Base-by-base conservation (phyloP, 805 yeast species). In the Saturnispora galanensis region DNA sequence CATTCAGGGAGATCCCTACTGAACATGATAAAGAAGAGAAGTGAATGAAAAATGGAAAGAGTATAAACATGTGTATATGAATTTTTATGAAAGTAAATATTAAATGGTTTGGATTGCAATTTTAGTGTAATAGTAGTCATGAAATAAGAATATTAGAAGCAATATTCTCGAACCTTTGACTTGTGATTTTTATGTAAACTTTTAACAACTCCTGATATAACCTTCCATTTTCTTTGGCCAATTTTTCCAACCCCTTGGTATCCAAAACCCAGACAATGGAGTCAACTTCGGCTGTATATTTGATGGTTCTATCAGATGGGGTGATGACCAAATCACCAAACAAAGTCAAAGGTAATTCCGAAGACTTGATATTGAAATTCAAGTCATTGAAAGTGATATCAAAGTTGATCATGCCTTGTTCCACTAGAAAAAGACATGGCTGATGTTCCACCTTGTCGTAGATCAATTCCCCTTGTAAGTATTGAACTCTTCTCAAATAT, bases 101-200 rank as follows among this genome's bases (percentile, higher is more conserved):
- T 35, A 21, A 21, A 21, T 21, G 26, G 26, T 21, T 21, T 21
- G 26, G 26, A 21, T 21, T 21, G 26, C 26, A 21, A 21, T 21
- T 21, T 21, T 21, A 21, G 6, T 21, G 26, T 21, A 8, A 6
- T 21, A 5, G 8, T 21, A 6, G 26, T 21, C 26, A 52, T 26
- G 62, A 57, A 8, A 86, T 77, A 41, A 85, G 67, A 18, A 88
- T 73, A 57, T 84, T 85, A 3, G 93, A 86, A 3, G 90, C 74
- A 51, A 87, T 67, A 26, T 84, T 76, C 48, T 79, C 85, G 53
- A 82, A 81, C 50, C 96, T 67, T 54, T 77, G 87, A 46, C 81
- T 79, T 31, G 78, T 69, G 42, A 88, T 63, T 39, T 77, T 73
- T 50, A 82, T 65, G 29, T 81, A 76, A 30, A 87, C 74, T 38